Evolutionary conservation across 2,329 filamentous ascomycete genomes (phyloP).

Genomic region (Diaporthe velutina): DNA sequence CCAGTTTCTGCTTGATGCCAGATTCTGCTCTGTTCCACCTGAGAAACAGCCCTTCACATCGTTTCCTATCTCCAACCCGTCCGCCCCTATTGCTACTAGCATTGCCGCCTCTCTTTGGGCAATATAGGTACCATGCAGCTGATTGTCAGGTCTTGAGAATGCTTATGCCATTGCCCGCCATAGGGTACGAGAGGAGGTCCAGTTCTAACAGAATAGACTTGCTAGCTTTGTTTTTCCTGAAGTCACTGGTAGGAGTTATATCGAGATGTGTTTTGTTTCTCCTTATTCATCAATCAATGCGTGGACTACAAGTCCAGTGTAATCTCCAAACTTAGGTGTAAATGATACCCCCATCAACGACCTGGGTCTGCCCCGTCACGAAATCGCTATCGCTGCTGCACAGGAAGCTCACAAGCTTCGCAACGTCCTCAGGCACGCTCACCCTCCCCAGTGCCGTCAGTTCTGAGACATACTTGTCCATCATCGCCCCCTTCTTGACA

Average conservation of each 20-base stretch:
- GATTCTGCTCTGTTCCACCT: neutral
- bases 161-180: neutral
- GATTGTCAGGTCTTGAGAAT: neutral
- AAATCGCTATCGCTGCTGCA: slow-evolving; percentile 71
- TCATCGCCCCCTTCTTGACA: slow-evolving; percentile 49
- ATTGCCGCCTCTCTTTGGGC: neutral
- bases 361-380: slow-evolving; percentile 74
- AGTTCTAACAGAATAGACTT: neutral
- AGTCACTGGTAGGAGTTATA: no score
- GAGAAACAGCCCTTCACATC: no score
- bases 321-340: slow-evolving; percentile 49
- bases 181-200: neutral
- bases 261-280: no score
- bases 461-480: slow-evolving; percentile 66
- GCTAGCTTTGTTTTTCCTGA: neutral
- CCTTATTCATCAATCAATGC: neutral
- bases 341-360: slow-evolving; percentile 72
- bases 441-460: slow-evolving; percentile 69
- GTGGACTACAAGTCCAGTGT: rapidly evolving
- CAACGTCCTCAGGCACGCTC: slow-evolving; percentile 73
- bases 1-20: neutral
- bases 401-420: slow-evolving; percentile 72
- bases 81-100: no score
- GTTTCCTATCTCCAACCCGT: no score
- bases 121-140: neutral